These are phyloP conservation scores for Talaromyces liani DNA, from an alignment of 495 filamentous ascomycete species.

Conservation along the genomic window DNA sequence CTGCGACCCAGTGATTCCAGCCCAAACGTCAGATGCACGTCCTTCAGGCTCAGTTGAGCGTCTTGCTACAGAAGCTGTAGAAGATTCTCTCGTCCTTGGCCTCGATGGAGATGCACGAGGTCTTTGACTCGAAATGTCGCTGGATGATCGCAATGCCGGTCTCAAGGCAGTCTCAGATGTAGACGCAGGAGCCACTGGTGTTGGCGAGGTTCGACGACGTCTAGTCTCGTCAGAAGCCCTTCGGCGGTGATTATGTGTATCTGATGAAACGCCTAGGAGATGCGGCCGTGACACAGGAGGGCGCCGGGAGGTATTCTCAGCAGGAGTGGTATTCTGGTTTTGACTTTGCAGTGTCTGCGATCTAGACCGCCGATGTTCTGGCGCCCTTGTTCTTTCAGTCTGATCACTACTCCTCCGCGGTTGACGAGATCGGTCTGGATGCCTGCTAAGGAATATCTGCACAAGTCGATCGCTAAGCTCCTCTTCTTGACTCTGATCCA, in stretches of 20 bases:
- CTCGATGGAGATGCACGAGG: constrained; percentile 19
- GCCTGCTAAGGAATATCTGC: constrained; percentile 71
- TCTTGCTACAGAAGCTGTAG: constrained; percentile 19
- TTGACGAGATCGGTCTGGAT: constrained; percentile 35
- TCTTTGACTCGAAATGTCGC: constrained; percentile 34
- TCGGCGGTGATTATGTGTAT: constrained; percentile 30
- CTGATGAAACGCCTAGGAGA: constrained; percentile 41
- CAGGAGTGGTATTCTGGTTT: constrained; percentile 4
- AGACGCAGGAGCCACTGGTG: constrained; percentile 25
- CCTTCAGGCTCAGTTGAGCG: constrained; percentile 34
- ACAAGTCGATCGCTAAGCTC: constrained; percentile 84
- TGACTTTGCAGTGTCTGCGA: constrained; percentile 29
- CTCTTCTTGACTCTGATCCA: constrained; percentile 70
- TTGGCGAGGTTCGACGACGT: constrained; percentile 30
- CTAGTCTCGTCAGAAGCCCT: constrained; percentile 44
- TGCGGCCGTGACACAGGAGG: constrained; percentile 51
- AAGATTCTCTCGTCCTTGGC: constrained; percentile 18
- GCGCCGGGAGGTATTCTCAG: constrained; percentile 23
- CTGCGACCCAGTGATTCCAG: constrained; percentile 17
- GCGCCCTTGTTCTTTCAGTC: constrained; percentile 15
- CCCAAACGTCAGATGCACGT: constrained; percentile 23
- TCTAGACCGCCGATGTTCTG: constrained; percentile 21
- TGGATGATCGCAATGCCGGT: constrained; percentile 31
- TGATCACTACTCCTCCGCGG: constrained; percentile 21
- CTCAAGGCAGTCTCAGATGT: constrained; percentile 31